phyloP scores from a whole-genome alignment of 1,284 basidiomycete genomes.

The Athelia sp. region DNA sequence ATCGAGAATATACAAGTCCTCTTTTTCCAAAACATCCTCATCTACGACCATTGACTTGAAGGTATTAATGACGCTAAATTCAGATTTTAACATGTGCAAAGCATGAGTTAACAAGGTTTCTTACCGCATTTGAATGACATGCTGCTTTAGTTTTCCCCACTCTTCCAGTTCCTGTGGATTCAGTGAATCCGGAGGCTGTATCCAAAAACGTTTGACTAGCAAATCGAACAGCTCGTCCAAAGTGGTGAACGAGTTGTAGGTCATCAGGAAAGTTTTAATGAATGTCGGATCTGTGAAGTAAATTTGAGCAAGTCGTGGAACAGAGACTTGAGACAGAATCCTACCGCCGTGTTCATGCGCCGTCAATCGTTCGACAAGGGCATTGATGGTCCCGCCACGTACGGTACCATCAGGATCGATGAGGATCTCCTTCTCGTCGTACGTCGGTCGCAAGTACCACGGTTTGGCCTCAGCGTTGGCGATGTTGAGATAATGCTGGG shows the following conservation, averaged over 20 bases:
- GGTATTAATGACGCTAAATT: constrained; percentile 74
- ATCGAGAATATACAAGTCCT: constrained; percentile 74
- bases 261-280: constrained; percentile 93
- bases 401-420: constrained; percentile 82
- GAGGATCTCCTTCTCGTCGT: constrained; percentile 75
- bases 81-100: not conserved
- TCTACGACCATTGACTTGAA: constrained; percentile 80
- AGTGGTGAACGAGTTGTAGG: constrained; percentile 93
- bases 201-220: constrained; percentile 82
- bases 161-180: constrained; percentile 62
- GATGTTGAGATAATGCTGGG: constrained; percentile 43
- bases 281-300: constrained; percentile 72
- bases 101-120: constrained; percentile 18
- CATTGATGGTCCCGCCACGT: constrained; percentile 82
- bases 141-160: constrained; percentile 89
- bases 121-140: constrained; percentile 83
- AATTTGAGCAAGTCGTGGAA: not conserved
- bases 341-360: constrained; percentile 81
- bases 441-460: constrained; percentile 84
- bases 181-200: constrained; percentile 72
- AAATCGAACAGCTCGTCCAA: constrained; percentile 82
- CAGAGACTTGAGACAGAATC: constrained; percentile 14
- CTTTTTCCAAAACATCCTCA: constrained; percentile 76
- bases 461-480: constrained; percentile 58
- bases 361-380: constrained; percentile 86